Evolutionary conservation across 129 eudicot genomes (phyloP).

Genomic region (Heracleum sosnowskyi): DNA sequence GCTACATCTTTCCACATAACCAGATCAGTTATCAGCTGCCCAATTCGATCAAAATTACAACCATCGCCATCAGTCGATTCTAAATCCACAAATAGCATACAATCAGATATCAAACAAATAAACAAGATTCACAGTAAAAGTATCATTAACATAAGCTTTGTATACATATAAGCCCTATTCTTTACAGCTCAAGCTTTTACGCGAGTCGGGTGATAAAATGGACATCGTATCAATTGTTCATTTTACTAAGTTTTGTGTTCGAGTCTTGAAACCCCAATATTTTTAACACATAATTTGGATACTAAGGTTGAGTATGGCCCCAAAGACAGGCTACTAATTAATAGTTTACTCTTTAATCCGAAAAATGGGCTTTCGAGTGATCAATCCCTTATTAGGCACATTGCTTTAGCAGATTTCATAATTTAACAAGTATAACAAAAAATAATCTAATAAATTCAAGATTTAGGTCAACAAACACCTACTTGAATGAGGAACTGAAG

Average conservation of each 20-base stretch:
- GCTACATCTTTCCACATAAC: constrained; percentile 93
- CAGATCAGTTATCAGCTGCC: constrained; percentile 49
- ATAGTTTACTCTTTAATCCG: not conserved
- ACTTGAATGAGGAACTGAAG: constrained; percentile 51
- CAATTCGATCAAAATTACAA: constrained; percentile 57
- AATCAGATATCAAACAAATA: not conserved
- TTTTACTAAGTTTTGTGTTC: not conserved
- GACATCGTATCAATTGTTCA: too few species aligned
- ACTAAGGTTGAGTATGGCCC: not conserved
- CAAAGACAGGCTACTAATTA: not conserved
- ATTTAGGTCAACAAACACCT: constrained; percentile 14
- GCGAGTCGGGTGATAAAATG: not conserved
- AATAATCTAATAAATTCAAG: not conserved
- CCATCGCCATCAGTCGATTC: constrained; percentile 42
- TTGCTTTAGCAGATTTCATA: not conserved
- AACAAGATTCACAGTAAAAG: not conserved
- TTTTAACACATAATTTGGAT: not conserved
- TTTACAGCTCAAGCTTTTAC: not conserved
- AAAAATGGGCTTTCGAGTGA: not conserved
- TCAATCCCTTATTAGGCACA: not conserved
- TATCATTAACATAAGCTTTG: not conserved
- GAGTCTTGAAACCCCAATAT: not conserved
- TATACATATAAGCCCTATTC: not conserved
- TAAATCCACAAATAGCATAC: constrained; percentile 16
- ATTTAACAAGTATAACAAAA: not conserved